Conservation (phyloP, 2,329 filamentous ascomycete genomes). For the Sphaerulina vaccinii region DNA sequence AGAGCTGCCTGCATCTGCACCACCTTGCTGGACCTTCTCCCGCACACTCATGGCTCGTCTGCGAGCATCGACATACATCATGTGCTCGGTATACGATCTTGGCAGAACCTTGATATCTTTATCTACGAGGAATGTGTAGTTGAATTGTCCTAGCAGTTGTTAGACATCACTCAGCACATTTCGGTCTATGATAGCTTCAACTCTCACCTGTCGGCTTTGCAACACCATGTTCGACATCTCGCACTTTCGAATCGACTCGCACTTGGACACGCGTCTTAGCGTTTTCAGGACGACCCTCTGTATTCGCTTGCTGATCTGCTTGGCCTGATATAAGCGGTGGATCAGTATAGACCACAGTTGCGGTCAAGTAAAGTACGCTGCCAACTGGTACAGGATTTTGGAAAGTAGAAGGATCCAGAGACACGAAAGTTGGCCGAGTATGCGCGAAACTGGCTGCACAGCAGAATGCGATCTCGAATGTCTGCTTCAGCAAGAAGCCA, state of each 20-base stretch:
- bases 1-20: constrained; percentile 31
- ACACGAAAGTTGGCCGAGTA: constrained; percentile 67
- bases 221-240: constrained; percentile 68
- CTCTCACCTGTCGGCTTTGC: constrained; percentile 62
- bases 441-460: constrained; percentile 70
- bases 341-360: constrained; percentile 70
- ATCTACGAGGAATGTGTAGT: constrained; percentile 70
- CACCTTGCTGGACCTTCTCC: constrained; percentile 39
- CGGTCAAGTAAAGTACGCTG: constrained; percentile 70
- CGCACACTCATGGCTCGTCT: constrained; percentile 55
- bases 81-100: constrained; percentile 61
- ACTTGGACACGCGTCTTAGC: constrained; percentile 64
- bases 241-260: constrained; percentile 68
- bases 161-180: constrained; percentile 68
- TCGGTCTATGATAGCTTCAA: constrained; percentile 33
- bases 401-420: constrained; percentile 71
- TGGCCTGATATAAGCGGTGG: constrained; percentile 49
- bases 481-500: constrained; percentile 70
- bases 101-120: constrained; percentile 66
- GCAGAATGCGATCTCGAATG: constrained; percentile 74
- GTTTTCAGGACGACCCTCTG: constrained; percentile 36
- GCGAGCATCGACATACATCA: constrained; percentile 63
- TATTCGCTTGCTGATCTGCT: constrained; percentile 34
- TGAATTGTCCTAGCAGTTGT: constrained; percentile 70
- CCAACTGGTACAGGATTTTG: constrained; percentile 74